A percentile compares a stretch with the other conserved stretches of the same genome.
Evolutionary conservation across 495 filamentous ascomycete species (phyloP).

Genomic region (Friedmanniomyces simplex): DNA sequence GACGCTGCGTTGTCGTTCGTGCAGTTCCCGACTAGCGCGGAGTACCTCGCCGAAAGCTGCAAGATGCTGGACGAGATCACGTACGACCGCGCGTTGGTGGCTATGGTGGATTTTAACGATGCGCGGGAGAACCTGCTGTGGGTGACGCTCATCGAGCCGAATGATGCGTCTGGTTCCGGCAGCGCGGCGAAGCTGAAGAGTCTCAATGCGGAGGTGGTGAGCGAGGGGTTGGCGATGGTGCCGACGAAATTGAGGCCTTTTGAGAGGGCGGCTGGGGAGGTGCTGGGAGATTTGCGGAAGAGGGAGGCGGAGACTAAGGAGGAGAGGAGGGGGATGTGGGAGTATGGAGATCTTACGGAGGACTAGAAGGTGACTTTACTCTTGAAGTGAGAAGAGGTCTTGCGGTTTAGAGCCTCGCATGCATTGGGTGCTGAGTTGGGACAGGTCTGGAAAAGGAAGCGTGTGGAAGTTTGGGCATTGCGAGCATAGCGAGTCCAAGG

Average conservation of each 20-base stretch:
- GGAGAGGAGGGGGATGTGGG: slow-evolving; percentile 79
- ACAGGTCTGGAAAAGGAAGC: too few species aligned
- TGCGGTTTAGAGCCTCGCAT: too few species aligned
- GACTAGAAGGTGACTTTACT: slow-evolving; percentile 41
- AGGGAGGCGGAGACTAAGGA: slow-evolving; percentile 66
- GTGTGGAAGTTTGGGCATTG: too few species aligned
- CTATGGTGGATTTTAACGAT: slow-evolving; percentile 74
- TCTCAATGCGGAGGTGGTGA: slow-evolving; percentile 74
- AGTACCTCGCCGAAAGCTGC: slow-evolving; percentile 74
- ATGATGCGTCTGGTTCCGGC: slow-evolving; percentile 32
- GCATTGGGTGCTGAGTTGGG: neutral
- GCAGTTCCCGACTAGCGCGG: slow-evolving; percentile 65
- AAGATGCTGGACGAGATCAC: slow-evolving; percentile 58
- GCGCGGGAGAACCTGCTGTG: slow-evolving; percentile 56
- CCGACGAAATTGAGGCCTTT: slow-evolving; percentile 78
- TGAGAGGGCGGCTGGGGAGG: slow-evolving; percentile 65
- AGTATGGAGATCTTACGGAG: slow-evolving; percentile 92
- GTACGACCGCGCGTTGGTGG: slow-evolving; percentile 61
- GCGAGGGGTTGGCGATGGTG: slow-evolving; percentile 79
- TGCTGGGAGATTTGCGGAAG: slow-evolving; percentile 55
- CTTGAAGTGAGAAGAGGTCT: neutral
- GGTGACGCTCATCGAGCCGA: slow-evolving; percentile 78
- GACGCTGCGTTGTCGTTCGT: slow-evolving; percentile 83
- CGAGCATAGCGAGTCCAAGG: slow-evolving; percentile 15
- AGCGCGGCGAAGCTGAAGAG: slow-evolving; percentile 47